Conservation (phyloP, 2,329 filamentous ascomycete genomes). For the Coleophoma crateriformis region DNA sequence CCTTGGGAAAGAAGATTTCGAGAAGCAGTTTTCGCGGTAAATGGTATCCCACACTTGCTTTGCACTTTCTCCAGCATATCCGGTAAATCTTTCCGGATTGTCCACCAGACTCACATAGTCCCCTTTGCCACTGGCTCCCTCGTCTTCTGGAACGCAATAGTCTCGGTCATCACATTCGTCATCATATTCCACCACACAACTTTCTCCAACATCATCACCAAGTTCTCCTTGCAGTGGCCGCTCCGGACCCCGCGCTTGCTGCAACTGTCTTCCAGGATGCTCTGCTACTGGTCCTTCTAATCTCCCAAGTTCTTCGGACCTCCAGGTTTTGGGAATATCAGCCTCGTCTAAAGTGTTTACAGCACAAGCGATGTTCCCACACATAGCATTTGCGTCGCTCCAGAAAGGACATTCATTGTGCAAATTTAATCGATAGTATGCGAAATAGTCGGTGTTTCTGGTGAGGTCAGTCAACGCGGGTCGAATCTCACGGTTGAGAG, state of each 20-base stretch:
- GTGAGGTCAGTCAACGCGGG: constrained; percentile 78
- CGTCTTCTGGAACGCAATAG: constrained; percentile 94
- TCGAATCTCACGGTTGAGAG: constrained; percentile 70
- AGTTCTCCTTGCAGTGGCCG: constrained; percentile 76
- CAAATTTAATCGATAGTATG: constrained; percentile 91
- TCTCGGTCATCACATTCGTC: constrained; percentile 96
- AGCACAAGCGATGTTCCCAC: constrained; percentile 93
- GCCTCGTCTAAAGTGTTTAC: constrained; percentile 95
- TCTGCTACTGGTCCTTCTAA: constrained; percentile 85
- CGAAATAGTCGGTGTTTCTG: constrained; percentile 91
- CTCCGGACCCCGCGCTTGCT: constrained; percentile 61
- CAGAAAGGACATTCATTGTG: constrained; percentile 96
- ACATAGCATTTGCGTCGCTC: constrained; percentile 89
- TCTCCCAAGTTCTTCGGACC: constrained; percentile 86
- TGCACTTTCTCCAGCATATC: constrained; percentile 79
- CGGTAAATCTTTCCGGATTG: constrained; percentile 94
- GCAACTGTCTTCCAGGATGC: constrained; percentile 73
- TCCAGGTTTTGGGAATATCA: constrained; percentile 88
- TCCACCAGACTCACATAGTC: constrained; percentile 93
- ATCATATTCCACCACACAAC: constrained; percentile 94
- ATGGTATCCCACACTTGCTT: constrained; percentile 95
- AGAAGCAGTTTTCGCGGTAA: constrained; percentile 96
- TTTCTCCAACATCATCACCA: constrained; percentile 85
- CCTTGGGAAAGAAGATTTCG: constrained; percentile 56
- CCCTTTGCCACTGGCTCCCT: constrained; percentile 78